These are phyloP conservation scores for Amyloporia xantha DNA, from an alignment of 768 basidiomycete species.

Conservation along the genomic window DNA sequence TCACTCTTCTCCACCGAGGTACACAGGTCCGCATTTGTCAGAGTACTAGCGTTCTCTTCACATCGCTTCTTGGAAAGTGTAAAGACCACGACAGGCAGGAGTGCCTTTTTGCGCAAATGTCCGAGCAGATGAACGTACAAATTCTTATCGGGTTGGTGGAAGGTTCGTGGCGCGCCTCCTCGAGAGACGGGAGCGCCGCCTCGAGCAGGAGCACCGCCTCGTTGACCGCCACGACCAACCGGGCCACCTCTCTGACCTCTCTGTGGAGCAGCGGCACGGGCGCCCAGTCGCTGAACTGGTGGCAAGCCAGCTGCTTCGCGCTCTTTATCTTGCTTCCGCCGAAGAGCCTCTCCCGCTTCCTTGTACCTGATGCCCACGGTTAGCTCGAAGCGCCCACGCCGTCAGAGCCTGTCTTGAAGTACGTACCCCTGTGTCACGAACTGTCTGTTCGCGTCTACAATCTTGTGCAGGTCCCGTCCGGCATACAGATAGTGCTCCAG, in stretches of 20 bases:
- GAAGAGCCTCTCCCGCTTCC: conserved; percentile 80
- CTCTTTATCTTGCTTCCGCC: conserved; percentile 96
- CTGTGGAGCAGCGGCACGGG: conserved; percentile 57
- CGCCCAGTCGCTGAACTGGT: conserved; percentile 79
- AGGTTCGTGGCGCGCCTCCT: conserved; percentile 40
- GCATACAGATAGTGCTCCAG: conserved; percentile 96
- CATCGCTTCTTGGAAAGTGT: conserved; percentile 96
- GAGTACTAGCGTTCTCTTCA: conserved; percentile 90
- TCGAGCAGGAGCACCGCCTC: conserved; percentile 37
- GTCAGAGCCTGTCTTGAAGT: not conserved
- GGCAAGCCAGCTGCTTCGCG: conserved; percentile 90
- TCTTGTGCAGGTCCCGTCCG: conserved; percentile 87
- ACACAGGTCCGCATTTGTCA: conserved; percentile 85
- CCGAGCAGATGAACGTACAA: conserved; percentile 90
- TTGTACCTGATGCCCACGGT: conserved; percentile 56
- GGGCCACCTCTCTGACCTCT: conserved; percentile 39
- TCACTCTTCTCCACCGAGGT: conserved; percentile 92
- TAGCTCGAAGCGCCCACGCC: conserved; percentile 5
- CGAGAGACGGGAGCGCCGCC: conserved; percentile 27
- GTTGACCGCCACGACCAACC: conserved; percentile 36
- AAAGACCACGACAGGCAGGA: conserved; percentile 94
- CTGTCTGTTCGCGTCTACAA: conserved; percentile 75
- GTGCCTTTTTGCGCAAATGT: conserved; percentile 73
- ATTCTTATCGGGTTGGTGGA: conserved; percentile 79
- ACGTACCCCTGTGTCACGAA: conserved; percentile 67